A percentile compares a stretch with the other conserved stretches of the same genome.
Evolutionary conservation across 1,139 yeast genomes (phyloP).

Genomic region (Taphrina deformans): DNA sequence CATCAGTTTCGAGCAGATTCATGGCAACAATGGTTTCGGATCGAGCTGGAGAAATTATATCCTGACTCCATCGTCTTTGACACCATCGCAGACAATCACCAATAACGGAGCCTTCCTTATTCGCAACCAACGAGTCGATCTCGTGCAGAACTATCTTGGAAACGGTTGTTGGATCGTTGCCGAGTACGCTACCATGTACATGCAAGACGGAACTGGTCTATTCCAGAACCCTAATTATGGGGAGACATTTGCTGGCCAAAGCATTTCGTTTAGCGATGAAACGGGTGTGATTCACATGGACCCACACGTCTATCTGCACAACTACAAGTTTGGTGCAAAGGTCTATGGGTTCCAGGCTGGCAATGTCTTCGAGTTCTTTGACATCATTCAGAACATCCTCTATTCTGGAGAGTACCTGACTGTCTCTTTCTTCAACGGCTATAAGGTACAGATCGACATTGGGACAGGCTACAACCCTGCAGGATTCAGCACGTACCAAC

Average conservation of each 20-base stretch:
- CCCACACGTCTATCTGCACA: constrained; percentile 11
- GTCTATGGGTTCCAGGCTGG: constrained; percentile 19
- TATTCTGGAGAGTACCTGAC: neutral
- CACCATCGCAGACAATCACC: neutral
- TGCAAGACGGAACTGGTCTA: constrained; percentile 12
- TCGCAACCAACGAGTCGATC: constrained; percentile 2
- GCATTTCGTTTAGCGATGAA: constrained; percentile 10
- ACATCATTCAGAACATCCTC: neutral
- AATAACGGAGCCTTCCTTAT: constrained; percentile 22
- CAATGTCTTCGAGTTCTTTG: constrained; percentile 15
- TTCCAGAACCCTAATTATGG: constrained; percentile 16
- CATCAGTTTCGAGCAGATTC: constrained; percentile 12
- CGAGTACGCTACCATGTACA: constrained; percentile 1
- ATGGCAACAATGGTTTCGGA: constrained; percentile 16
- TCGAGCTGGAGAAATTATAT: constrained; percentile 10
- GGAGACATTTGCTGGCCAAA: neutral
- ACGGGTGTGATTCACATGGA: constrained; percentile 15
- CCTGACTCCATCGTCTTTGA: neutral
- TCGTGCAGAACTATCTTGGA: constrained; percentile 21
- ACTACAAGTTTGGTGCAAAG: constrained; percentile 4
- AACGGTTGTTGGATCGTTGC: constrained; percentile 23
- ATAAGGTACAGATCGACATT: constrained; percentile 1
- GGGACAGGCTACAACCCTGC: constrained; percentile 2
- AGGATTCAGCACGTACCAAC: neutral
- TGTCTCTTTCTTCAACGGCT: neutral